phyloP scores from a whole-genome alignment of 1,284 basidiomycete genomes.

The Phaffia rhodozyma region DNA sequence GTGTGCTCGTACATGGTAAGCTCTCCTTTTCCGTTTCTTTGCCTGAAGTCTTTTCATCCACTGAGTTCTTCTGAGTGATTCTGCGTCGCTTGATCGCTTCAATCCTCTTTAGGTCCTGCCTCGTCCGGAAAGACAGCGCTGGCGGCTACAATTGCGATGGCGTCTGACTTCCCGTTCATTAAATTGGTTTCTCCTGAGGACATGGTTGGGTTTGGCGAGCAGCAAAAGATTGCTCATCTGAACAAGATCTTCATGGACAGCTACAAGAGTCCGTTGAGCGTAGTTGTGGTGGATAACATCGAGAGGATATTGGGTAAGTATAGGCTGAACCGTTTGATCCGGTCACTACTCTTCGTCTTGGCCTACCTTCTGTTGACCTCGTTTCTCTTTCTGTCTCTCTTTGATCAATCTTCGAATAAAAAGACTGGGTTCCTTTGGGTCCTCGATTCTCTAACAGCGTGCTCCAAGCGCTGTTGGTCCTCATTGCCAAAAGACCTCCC shows the following conservation, averaged over 20 bases:
- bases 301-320: conserved; percentile 71
- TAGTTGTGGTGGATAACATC: conserved; percentile 91
- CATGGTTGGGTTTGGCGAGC: conserved; percentile 91
- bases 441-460: conserved; percentile 92
- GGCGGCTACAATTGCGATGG: conserved; percentile 86
- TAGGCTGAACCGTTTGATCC: background rate
- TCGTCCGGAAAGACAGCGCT: conserved; percentile 92
- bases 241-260: conserved; percentile 92
- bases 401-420: background rate
- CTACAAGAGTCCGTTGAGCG: conserved; percentile 93
- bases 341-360: background rate
- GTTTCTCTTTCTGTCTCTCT: conserved; percentile 1
- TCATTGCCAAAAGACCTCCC: conserved; percentile 80
- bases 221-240: conserved; percentile 82
- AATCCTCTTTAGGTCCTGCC: conserved; percentile 46
- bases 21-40: background rate
- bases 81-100: background rate
- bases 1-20: conserved; percentile 67
- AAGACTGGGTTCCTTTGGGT: conserved; percentile 97
- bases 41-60: background rate
- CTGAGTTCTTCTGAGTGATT: background rate
- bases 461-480: conserved; percentile 78
- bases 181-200: conserved; percentile 92
- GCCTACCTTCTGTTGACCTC: background rate
- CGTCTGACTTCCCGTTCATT: conserved; percentile 92